Conservation (phyloP, 1,284 basidiomycete genomes). For the Heterobasidion occidentale region DNA sequence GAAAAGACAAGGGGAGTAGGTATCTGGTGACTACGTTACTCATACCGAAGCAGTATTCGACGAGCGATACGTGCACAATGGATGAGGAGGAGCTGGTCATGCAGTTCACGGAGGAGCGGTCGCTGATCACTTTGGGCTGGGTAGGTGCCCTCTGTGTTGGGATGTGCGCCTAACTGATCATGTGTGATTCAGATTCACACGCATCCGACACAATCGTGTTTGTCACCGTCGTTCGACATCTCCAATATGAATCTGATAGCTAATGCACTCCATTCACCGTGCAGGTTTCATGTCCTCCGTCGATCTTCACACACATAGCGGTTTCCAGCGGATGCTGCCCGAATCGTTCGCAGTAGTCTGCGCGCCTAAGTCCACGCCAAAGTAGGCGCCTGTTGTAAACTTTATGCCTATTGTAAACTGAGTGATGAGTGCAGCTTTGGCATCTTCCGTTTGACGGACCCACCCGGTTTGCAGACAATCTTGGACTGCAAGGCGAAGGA, state of each 20-base stretch:
- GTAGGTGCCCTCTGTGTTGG: constrained; percentile 34
- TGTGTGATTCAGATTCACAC: constrained; percentile 70
- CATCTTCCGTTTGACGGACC: constrained; percentile 82
- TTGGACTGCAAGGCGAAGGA: constrained; percentile 60
- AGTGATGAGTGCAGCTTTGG: constrained; percentile 51
- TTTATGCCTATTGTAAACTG: neutral
- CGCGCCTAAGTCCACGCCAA: constrained; percentile 71
- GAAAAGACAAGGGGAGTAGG: constrained; percentile 46
- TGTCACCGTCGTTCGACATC: constrained; percentile 16
- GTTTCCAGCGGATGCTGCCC: constrained; percentile 80
- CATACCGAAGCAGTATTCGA: constrained; percentile 79
- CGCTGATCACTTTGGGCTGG: constrained; percentile 84
- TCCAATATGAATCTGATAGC: neutral
- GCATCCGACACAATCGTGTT: constrained; percentile 84
- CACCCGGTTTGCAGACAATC: constrained; percentile 69
- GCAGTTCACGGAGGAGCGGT: constrained; percentile 71
- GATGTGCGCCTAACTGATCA: neutral
- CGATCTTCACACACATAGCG: constrained; percentile 83
- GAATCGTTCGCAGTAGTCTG: constrained; percentile 91
- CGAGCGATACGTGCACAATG: constrained; percentile 84
- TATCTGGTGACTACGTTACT: constrained; percentile 69
- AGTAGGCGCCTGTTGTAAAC: constrained; percentile 32
- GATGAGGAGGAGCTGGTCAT: constrained; percentile 82
- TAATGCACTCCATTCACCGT: neutral
- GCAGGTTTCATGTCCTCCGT: constrained; percentile 83